Conservation (phyloP, 108 stramenopile genomes). For the Poteriospumella lacustris region DNA sequence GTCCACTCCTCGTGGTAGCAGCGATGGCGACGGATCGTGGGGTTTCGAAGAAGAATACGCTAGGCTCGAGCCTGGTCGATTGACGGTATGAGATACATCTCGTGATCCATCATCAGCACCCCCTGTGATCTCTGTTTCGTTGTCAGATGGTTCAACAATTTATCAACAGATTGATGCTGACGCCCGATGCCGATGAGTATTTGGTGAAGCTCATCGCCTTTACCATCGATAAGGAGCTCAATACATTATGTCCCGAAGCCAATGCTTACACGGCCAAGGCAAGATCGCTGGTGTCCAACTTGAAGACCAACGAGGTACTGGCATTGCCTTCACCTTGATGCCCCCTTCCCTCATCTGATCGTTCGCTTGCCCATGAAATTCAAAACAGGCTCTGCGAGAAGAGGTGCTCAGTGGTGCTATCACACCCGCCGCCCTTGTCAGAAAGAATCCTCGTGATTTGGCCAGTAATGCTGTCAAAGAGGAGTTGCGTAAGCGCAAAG, state of each 20-base stretch:
- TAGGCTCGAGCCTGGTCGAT: no score
- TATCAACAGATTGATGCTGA: background rate
- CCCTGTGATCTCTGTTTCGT: no score
- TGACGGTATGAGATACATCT: no score
- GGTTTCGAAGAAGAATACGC: background rate
- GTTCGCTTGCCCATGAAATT: background rate
- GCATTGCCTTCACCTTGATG: no score
- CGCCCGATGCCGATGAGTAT: background rate
- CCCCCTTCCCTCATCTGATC: background rate
- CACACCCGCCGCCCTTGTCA: background rate
- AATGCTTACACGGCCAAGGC: slow-evolving; percentile 39
- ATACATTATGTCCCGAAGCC: background rate
- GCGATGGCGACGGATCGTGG: background rate
- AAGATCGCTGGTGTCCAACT: slow-evolving; percentile 39
- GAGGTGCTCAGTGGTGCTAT: background rate
- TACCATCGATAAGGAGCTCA: background rate
- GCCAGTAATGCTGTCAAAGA: background rate
- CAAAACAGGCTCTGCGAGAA: slow-evolving; percentile 35
- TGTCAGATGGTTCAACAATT: no score
- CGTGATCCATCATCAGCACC: no score
- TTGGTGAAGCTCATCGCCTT: background rate
- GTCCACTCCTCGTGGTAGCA: background rate
- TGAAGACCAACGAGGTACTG: slow-evolving; percentile 47
- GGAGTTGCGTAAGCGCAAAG: slow-evolving; percentile 28
- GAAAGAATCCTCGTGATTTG: slow-evolving; percentile 1